Evolutionary conservation across 768 basidiomycete species (phyloP), one percentile per base, ranked within the genome.

Genomic region (Trametes cingulata): DNA sequence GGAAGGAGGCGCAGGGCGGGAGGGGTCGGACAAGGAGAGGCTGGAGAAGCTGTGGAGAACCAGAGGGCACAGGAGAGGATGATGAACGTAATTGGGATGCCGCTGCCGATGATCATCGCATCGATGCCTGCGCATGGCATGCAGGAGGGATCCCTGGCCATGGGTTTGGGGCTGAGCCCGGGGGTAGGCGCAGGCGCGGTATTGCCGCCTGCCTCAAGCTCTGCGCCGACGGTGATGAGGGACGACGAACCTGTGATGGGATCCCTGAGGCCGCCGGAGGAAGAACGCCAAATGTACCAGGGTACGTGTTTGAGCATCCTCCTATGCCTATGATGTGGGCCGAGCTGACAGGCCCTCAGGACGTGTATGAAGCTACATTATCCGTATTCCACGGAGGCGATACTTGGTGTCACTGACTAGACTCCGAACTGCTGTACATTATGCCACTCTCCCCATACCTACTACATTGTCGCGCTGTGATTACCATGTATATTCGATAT

Each of bases 1-100:
- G 19, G 41, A 24, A 39, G 40, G 40, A 29, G 60, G 58, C 60
- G 60, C 47, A 46, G 65, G 45, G 62, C 59, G 56, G 45, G 63
- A 50, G 48, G 59, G 48, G 19, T 61, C 29, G 41, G 60, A 50
- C 42, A 52, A 48, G 52, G 46, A 56, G 41, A 29, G 25, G 48
- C 48, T 49, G 48, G 48, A 29, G 40, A 15, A 15, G 40, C 17
- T 6, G 40, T 41, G 48, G 35, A 45, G 52, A 29, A n/a, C 6
- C 14, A 54, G 52, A 25, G n/a, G 19, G 49, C 25, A 29, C 53
- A 58, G 41, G 57, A 29, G 12, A 41, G 57, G 41, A 50, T 58
- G 52, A 45, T 54, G 52, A 17, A 6, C 36, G 27, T 49, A 45
- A 35, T 60, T 15, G 45, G 46, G 45, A 29, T 37, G 24, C 58